Evolutionary conservation across 78 protist genomes (phyloP), one percentile per base, ranked within the genome.

Genomic region (Cavenderia fasciculata): DNA sequence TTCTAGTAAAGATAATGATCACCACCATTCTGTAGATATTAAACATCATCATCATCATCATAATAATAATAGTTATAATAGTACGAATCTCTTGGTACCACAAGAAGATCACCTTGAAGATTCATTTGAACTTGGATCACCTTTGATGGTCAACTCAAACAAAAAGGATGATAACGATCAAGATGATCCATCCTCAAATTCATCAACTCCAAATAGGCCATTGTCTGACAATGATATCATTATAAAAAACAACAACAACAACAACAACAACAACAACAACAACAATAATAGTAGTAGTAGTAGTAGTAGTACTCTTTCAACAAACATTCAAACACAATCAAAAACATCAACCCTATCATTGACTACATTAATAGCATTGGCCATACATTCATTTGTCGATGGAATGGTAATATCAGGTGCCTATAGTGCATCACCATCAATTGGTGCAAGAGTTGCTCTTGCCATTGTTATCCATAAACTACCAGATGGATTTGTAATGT

Each of bases 301-400:
- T 5, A 21, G 71, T 2, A 2, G 40, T 63, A 4, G 71, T 2
- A 40, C n/a, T n/a, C n/a, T n/a, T n/a, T n/a, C n/a, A n/a, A n/a
- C n/a, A n/a, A n/a, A n/a, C n/a, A n/a, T n/a, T n/a, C n/a, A n/a
- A n/a, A n/a, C n/a, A n/a, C n/a, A n/a, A n/a, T n/a, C n/a, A 49
- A 56, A 41, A 3, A 21, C n/a, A 82, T 51, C 78, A 1, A 82
- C 65, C 54, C n/a, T 82, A 68, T 66, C 90, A 1, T 31, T 82
- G 4, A 82, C 90, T 44, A 57, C 90, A 25, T 82, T 82, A 36
- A 57, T 82, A 19, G 90, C 90, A 56, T 33, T 82, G 40, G n/a
- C 79, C 5, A 69, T 68, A 51, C 90, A 82, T 57, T 82, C 90
- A 56, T 69, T 82, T 40, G 90, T 82, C 16, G 90, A 82, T 82